phyloP scores from a whole-genome alignment of 2,329 filamentous ascomycete genomes.

The Ampelomyces quisqualis region DNA sequence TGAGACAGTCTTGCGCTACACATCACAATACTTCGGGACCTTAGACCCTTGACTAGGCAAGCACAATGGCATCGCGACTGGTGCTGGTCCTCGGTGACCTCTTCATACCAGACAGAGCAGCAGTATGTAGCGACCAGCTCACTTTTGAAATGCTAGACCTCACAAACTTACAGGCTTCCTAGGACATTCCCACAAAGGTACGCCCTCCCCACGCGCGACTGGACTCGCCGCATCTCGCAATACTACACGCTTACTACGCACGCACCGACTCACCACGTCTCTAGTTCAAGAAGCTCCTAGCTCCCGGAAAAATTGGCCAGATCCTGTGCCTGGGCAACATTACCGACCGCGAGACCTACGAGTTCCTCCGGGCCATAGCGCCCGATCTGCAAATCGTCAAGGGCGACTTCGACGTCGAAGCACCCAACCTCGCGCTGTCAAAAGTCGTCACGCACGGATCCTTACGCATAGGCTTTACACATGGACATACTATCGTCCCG shows the following conservation, averaged over 20 bases:
- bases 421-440: slow-evolving; percentile 63
- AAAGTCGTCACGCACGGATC: slow-evolving; percentile 71
- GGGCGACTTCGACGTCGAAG: slow-evolving; percentile 68
- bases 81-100: slow-evolving; percentile 47
- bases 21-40: background rate
- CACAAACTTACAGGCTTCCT: slow-evolving; percentile 42
- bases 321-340: slow-evolving; percentile 61
- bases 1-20: background rate
- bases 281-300: slow-evolving; percentile 57
- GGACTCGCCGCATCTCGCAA: too few relatives aligned
- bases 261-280: slow-evolving; percentile 9
- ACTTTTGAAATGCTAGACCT: slow-evolving; percentile 25
- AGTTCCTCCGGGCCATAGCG: slow-evolving; percentile 57
- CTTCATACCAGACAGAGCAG: slow-evolving; percentile 47
- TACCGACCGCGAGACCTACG: slow-evolving; percentile 58
- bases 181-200: slow-evolving; percentile 49
- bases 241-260: background rate
- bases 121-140: slow-evolving; percentile 31
- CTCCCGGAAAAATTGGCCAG: slow-evolving; percentile 60
- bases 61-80: slow-evolving; percentile 46
- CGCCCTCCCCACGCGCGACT: slow-evolving; percentile 1
- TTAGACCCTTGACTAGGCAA: background rate
- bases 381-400: slow-evolving; percentile 69
- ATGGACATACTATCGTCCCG: slow-evolving; percentile 71
- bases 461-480: slow-evolving; percentile 68